phyloP scores from a whole-genome alignment of 805 yeast genomes.

The Metschnikowia lunata region DNA sequence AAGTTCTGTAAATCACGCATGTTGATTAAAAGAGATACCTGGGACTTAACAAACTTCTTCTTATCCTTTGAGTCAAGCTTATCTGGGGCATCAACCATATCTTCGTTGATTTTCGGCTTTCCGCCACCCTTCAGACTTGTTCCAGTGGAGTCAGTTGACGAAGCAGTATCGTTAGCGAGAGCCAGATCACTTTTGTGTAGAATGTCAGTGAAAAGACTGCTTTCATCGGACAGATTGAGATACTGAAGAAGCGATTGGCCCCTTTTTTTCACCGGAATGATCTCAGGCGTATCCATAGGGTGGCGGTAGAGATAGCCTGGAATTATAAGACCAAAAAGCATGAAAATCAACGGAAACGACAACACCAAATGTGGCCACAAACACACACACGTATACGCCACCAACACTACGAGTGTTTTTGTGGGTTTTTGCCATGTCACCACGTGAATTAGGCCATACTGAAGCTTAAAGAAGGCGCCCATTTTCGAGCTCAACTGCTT shows the following conservation, averaged over 20 bases:
- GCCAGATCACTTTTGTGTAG: conserved; percentile 15
- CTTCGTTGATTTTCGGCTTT: not conserved
- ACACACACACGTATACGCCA: conserved; percentile 62
- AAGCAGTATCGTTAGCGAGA: conserved; percentile 8
- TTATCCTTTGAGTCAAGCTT: conserved; percentile 14
- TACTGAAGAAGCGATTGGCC: conserved; percentile 52
- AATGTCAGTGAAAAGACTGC: conserved; percentile 32
- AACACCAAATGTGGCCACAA: conserved; percentile 66
- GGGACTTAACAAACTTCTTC: conserved; percentile 24
- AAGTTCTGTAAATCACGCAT: conserved; percentile 71
- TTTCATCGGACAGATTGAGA: conserved; percentile 27
- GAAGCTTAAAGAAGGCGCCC: conserved; percentile 54
- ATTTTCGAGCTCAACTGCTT: conserved; percentile 51
- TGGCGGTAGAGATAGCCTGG: conserved; percentile 71
- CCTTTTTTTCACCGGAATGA: conserved; percentile 43
- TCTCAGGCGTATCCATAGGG: conserved; percentile 47
- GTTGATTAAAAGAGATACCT: conserved; percentile 49
- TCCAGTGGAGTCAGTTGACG: conserved; percentile 6
- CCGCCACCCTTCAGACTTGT: not conserved
- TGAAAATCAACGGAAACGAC: conserved; percentile 54
- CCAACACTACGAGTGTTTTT: conserved; percentile 56
- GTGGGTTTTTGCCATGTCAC: conserved; percentile 75
- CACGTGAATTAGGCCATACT: conserved; percentile 55
- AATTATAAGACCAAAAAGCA: conserved; percentile 56
- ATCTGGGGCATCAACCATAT: not conserved